phyloP scores from a whole-genome alignment of 1,284 basidiomycete species.

The Tilletia setariae region DNA sequence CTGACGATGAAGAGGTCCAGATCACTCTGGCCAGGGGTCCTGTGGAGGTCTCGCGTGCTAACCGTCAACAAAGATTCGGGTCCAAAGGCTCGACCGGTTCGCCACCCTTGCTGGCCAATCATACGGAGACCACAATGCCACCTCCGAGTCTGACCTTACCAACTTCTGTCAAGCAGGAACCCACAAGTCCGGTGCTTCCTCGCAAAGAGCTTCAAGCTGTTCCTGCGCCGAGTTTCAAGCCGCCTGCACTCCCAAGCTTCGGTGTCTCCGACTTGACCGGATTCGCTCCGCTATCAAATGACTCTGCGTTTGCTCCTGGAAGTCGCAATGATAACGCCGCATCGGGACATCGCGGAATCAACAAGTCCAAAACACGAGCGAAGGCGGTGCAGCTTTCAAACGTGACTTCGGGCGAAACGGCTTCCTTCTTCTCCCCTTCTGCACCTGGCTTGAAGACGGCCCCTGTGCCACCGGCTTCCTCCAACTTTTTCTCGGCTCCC shows the following conservation, averaged over 20 bases:
- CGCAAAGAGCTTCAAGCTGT: background rate
- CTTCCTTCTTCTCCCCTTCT: slow-evolving; percentile 19
- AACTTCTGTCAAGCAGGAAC: too few species aligned
- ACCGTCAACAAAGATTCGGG: background rate
- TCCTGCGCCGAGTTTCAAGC: background rate
- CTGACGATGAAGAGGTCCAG: slow-evolving; percentile 29
- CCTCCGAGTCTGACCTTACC: background rate
- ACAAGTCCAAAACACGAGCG: slow-evolving; percentile 25
- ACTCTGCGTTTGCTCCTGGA: slow-evolving; percentile 17
- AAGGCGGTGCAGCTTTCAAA: slow-evolving; percentile 22
- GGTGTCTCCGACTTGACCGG: background rate
- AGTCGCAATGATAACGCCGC: slow-evolving; percentile 21
- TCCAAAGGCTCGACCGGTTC: too few species aligned
- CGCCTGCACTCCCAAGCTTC: background rate
- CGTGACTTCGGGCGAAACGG: slow-evolving; percentile 19
- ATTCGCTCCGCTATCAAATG: background rate
- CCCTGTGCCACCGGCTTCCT: too few species aligned
- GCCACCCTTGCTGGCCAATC: too few species aligned
- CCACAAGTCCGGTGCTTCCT: too few species aligned
- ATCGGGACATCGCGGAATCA: background rate
- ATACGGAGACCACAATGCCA: background rate
- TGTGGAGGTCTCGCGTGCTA: slow-evolving; percentile 25
- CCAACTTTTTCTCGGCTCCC: background rate
- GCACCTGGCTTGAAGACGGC: background rate
- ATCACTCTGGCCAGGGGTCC: slow-evolving; percentile 45